Evolutionary conservation across 176 grass and related monocot genomes (phyloP).

Genomic region (Rhipidocladum racemiflorum): DNA sequence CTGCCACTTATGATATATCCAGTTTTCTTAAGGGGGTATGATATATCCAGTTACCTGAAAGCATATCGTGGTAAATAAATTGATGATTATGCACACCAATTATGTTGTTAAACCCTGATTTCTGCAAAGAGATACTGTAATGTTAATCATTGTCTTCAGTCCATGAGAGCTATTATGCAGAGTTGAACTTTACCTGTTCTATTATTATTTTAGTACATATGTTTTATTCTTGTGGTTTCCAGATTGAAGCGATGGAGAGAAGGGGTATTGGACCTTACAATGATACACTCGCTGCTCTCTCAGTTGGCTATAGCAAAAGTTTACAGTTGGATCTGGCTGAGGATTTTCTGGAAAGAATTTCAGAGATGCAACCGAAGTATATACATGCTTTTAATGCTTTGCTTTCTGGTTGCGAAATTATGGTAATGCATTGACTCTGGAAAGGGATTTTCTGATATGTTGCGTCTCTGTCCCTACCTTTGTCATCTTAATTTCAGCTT

Average conservation of each 20-base stretch:
- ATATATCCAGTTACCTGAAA: conserved; percentile 12
- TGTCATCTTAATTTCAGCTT: conserved; percentile 10
- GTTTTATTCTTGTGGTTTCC: conserved; percentile 39
- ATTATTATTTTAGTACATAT: conserved; percentile 2
- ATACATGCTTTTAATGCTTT: conserved; percentile 56
- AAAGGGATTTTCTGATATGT: conserved; percentile 26
- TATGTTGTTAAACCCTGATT: conserved; percentile 20
- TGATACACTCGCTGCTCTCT: conserved; percentile 57
- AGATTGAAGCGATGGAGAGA: conserved; percentile 69
- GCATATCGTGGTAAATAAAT: conserved; percentile 10
- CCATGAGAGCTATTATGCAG: neutral
- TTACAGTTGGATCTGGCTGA: conserved; percentile 78
- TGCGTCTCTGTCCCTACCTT: conserved; percentile 6
- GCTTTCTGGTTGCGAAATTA: conserved; percentile 61
- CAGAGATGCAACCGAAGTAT: conserved; percentile 47
- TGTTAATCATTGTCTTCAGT: neutral
- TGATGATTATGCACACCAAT: neutral
- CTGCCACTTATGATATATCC: conserved; percentile 20
- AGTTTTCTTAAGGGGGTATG: neutral
- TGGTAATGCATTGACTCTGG: conserved; percentile 49
- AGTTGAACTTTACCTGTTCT: conserved; percentile 19
- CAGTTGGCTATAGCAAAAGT: conserved; percentile 54
- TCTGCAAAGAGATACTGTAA: neutral
- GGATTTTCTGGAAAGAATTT: conserved; percentile 58
- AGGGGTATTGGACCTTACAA: conserved; percentile 49